Percentiles rank a stretch among this genome's conserved stretches.
phyloP scores from a whole-genome alignment of 169 alveolate genomes.

The Plasmodium gallinaceum region DNA sequence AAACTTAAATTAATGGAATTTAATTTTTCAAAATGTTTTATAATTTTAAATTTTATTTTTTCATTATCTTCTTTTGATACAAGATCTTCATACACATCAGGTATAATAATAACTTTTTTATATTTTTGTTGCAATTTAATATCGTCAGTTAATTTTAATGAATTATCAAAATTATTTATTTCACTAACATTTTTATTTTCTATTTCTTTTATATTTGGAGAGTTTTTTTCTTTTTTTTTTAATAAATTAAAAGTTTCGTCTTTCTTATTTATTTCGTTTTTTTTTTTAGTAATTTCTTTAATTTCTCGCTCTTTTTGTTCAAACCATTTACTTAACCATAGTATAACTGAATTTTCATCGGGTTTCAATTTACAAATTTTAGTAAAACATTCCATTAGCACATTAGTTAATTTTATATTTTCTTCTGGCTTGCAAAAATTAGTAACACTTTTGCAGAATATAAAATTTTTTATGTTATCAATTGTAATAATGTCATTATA shows the following conservation, averaged over 20 bases:
- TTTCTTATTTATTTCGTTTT: conserved; percentile 14
- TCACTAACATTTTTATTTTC: conserved; percentile 1
- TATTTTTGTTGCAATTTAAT: not conserved
- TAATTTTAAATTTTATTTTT: conserved; percentile 2
- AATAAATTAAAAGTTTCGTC: not conserved
- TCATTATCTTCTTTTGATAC: not conserved
- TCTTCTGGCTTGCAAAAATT: conserved; percentile 15
- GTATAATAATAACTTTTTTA: conserved; percentile 34
- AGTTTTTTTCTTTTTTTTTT: not conserved
- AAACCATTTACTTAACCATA: conserved; percentile 68
- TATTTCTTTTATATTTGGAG: not conserved
- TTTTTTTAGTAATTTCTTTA: not conserved
- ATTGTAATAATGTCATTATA: conserved; percentile 46
- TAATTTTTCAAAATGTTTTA: conserved; percentile 59
- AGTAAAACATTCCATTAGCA: conserved; percentile 47
- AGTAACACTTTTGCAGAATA: conserved; percentile 58
- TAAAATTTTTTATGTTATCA: conserved; percentile 44
- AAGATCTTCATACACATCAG: conserved; percentile 11
- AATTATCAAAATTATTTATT: not conserved
- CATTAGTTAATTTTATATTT: conserved; percentile 38
- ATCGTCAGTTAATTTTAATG: not conserved
- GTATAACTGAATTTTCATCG: conserved; percentile 10
- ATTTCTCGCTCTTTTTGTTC: conserved; percentile 27
- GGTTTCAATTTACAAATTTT: conserved; percentile 48
- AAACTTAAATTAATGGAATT: conserved; percentile 45